These are phyloP conservation scores for Euptelea pleiosperma DNA, from an alignment of 164 flowering plant genomes.

Conservation along the genomic window DNA sequence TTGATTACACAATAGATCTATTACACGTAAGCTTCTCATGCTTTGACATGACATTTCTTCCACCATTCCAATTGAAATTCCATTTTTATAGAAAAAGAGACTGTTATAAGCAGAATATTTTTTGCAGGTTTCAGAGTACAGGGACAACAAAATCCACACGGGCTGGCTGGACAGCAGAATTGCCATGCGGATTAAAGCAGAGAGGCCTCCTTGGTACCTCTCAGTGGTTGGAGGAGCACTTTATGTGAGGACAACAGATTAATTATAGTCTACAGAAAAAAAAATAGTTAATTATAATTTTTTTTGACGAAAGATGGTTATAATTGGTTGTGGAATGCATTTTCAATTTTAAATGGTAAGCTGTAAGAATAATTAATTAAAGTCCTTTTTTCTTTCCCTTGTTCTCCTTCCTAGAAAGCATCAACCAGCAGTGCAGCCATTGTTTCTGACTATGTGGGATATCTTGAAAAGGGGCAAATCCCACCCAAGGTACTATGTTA, in stretches of 20 bases:
- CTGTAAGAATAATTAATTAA: background rate
- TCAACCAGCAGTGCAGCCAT: slow-evolving; percentile 89
- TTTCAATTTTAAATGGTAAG: slow-evolving; percentile 3
- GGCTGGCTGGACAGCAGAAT: slow-evolving; percentile 99
- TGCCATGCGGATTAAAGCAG: slow-evolving; percentile 99
- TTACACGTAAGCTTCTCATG: slow-evolving; percentile 64
- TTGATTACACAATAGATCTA: slow-evolving; percentile 95
- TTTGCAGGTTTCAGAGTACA: slow-evolving; percentile 84
- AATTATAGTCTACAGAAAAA: no score
- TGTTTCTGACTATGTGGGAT: slow-evolving; percentile 97
- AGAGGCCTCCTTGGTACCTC: slow-evolving; percentile 99
- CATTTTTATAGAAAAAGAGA: background rate
- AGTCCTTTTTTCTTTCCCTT: slow-evolving; percentile 3
- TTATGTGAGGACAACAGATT: slow-evolving; percentile 65
- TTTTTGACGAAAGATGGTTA: no score
- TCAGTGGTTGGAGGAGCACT: slow-evolving; percentile 99
- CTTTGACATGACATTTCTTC: background rate
- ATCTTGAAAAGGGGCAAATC: slow-evolving; percentile 98
- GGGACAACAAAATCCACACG: slow-evolving; percentile 91
- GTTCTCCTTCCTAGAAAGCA: slow-evolving; percentile 65
- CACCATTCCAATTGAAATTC: background rate
- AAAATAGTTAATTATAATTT: no score
- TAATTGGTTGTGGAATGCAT: background rate
- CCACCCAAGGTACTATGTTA: slow-evolving; percentile 82
- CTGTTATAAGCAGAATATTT: slow-evolving; percentile 3